Conservation (phyloP, 208 protist genomes). For the Sergeia podlipaevii region DNA sequence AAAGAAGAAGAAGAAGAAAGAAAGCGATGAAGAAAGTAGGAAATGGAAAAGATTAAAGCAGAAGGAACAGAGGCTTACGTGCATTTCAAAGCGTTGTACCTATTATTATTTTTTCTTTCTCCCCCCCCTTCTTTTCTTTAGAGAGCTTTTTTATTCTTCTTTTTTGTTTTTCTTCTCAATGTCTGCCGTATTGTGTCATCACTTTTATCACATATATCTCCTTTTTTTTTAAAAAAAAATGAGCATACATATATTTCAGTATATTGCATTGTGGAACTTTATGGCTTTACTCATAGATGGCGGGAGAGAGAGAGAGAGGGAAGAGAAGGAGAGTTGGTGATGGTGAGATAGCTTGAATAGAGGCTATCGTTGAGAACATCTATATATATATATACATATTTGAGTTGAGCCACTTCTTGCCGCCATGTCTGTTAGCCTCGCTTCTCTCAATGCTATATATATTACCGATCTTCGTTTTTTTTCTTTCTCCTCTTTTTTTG, state of each 20-base stretch:
- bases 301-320: not conserved
- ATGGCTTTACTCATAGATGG: not conserved
- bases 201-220: not conserved
- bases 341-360: no score
- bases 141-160: not conserved
- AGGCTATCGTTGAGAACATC: constrained; percentile 8
- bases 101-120: constrained; percentile 2
- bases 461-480: no score
- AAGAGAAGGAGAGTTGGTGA: not conserved
- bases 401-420: not conserved
- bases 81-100: no score
- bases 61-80: no score
- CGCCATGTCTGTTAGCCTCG: no score
- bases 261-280: constrained; percentile 10
- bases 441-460: not conserved
- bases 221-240: constrained; percentile 9
- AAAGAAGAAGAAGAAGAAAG: no score
- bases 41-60: no score
- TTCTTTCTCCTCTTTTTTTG: no score
- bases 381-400: constrained; percentile 12
- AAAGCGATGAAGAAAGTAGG: no score
- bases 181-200: not conserved
- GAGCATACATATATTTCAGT: not conserved
- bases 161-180: constrained; percentile 1
- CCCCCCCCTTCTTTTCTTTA: not conserved